Conservation (phyloP, 768 basidiomycete genomes). For the Lanmaoa rubissima region DNA sequence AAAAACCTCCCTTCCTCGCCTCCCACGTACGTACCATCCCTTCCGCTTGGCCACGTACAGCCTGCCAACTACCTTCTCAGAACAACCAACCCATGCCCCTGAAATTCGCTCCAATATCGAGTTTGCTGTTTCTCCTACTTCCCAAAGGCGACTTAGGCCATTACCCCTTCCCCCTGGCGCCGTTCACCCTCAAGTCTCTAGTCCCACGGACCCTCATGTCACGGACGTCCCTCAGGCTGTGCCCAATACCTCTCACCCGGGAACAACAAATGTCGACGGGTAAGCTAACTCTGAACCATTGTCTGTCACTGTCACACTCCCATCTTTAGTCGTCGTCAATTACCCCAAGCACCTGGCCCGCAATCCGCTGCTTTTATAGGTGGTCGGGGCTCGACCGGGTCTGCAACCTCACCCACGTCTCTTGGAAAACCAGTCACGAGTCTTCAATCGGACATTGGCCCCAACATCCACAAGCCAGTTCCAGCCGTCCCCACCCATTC, state of each 20-base stretch:
- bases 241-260: conserved; percentile 23
- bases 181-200: conserved; percentile 7
- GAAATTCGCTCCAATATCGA: conserved; percentile 24
- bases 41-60: background rate
- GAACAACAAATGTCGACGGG: conserved; percentile 25
- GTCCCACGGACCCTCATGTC: conserved; percentile 17
- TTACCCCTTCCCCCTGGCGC: conserved; percentile 29
- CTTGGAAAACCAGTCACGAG: conserved; percentile 12
- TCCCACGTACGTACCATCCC: conserved; percentile 19
- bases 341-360: conserved; percentile 25
- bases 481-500: conserved; percentile 24
- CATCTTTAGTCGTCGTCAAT: conserved; percentile 27
- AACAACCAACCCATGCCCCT: conserved; percentile 15
- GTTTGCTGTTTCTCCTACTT: conserved; percentile 27
- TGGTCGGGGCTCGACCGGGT: conserved; percentile 23
- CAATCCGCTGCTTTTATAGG: conserved; percentile 13
- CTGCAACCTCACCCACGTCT: conserved; percentile 19
- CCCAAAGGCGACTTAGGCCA: conserved; percentile 29
- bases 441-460: conserved; percentile 17
- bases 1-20: conserved; percentile 20
- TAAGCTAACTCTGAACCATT: conserved; percentile 4
- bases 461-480: conserved; percentile 32
- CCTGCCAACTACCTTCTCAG: conserved; percentile 1
- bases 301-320: background rate
- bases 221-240: conserved; percentile 11